Base-by-base conservation (phyloP, 1,139 yeast species). In the Yarrowia galli region DNA sequence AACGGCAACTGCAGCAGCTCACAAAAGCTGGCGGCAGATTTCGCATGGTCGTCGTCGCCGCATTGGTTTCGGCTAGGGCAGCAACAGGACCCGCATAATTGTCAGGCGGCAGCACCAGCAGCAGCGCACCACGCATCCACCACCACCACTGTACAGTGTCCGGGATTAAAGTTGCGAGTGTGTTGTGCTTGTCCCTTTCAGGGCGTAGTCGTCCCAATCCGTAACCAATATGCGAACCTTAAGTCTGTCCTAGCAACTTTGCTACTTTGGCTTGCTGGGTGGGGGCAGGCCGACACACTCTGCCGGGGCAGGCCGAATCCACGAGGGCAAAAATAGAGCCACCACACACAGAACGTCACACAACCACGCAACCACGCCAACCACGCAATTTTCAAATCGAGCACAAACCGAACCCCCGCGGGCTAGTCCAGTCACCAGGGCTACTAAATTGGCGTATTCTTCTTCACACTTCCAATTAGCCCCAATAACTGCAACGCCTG, bases 221-320 rank as follows among this genome's bases (percentile, higher is more conserved):
- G 64, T 58, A 58, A 58, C 64, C 51, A 42, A 58, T 58, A 43
- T 58, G 40, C 64, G 22, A 58, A 56, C 63, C 46, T 58, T 58
- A 43, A 54, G 22, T 25, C 2, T 18, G 63, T 25, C 45, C 49
- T 56, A 56, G 63, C 63, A 56, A 56, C 63, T 42, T 58, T 58
- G 64, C 64, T 58, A 58, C 20, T 42, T 42, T 58, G 40, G 64
- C 43, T 56, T 56, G 63, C 63, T 38, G 48, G 38, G 53, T 48
- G 53, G 53, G 51, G 53, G 48, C 48, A 43, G 48, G 25, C 48
- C 15, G 28, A 43, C 25, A 43, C 23, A 20, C n/a, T n/a, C n/a
- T n/a, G n/a, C 43, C 46, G 22, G 46, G 46, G 46, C 46, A 42
- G 46, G 46, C 46, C 16, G 15, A 42, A 20, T 18, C 48, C 48